These are phyloP conservation scores for Saturnispora sanitii DNA, from an alignment of 805 yeast species.

Conservation along the genomic window DNA sequence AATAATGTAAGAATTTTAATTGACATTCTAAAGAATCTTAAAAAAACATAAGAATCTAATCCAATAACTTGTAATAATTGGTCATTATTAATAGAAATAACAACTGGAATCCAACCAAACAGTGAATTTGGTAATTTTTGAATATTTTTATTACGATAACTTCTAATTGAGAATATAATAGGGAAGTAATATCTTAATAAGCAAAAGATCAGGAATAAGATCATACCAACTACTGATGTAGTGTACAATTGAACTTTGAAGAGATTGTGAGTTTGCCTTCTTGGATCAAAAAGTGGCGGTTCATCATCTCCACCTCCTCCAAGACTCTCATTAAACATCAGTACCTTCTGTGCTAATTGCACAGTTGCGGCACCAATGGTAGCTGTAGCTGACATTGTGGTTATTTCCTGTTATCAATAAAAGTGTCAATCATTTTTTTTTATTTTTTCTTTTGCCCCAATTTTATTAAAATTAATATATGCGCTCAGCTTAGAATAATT, in stretches of 20 bases:
- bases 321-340: not conserved
- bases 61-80: constrained; percentile 50
- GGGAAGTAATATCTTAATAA: constrained; percentile 45
- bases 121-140: constrained; percentile 37
- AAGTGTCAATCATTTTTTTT: not conserved
- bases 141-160: constrained; percentile 36
- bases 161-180: constrained; percentile 45
- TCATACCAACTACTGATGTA: constrained; percentile 37
- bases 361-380: not conserved
- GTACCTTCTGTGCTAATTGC: not conserved
- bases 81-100: constrained; percentile 37
- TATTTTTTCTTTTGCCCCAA: no score
- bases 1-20: constrained; percentile 36
- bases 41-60: constrained; percentile 46
- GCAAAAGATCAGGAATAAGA: constrained; percentile 41
- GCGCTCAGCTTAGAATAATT: no score
- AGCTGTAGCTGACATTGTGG: not conserved
- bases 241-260: constrained; percentile 45
- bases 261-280: constrained; percentile 40
- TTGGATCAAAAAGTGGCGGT: constrained; percentile 34
- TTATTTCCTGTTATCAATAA: not conserved
- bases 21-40: constrained; percentile 50
- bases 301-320: constrained; percentile 3
- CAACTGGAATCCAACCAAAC: constrained; percentile 44
- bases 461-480: no score